Conservation (phyloP, 768 basidiomycete genomes). For the Glaciozyma antarctica region DNA sequence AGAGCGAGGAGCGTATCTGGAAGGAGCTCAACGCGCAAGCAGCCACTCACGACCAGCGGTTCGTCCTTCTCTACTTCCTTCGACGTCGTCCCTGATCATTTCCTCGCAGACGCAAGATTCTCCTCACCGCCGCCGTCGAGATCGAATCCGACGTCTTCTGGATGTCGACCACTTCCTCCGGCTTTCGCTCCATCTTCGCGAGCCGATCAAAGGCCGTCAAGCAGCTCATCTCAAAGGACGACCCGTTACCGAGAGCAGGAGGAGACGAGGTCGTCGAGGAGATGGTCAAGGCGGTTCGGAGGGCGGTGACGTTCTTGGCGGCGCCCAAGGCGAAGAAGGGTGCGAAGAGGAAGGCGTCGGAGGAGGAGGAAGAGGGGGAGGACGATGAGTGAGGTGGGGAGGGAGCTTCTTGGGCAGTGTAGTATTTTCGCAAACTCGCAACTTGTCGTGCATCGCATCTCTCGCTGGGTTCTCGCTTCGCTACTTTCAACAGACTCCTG, state of each 20-base stretch:
- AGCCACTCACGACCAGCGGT: neutral
- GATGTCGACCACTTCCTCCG: neutral
- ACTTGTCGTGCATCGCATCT: too few species aligned
- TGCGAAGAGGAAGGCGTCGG: neutral
- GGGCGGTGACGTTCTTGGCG: neutral
- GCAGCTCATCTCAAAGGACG: neutral
- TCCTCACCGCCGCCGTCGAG: conserved; percentile 15
- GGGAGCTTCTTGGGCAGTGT: neutral
- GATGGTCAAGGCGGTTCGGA: neutral
- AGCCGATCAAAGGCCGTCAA: neutral
- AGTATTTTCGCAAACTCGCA: too few species aligned
- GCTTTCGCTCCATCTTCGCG: neutral
- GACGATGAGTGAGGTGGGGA: neutral
- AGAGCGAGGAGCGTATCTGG: neutral
- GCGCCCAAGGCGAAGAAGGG: neutral
- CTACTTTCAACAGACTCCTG: too few species aligned
- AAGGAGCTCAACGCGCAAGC: neutral
- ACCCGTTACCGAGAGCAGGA: neutral
- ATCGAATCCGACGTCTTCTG: conserved; percentile 19
- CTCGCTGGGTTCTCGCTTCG: too few species aligned
- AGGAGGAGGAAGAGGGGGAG: neutral
- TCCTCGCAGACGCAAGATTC: neutral
- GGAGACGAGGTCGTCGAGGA: neutral
- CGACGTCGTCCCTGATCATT: too few species aligned
- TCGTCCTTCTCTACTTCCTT: neutral